Evolutionary conservation across 2,329 filamentous ascomycete species (phyloP).

Genomic region (Nannizzia gypsea): DNA sequence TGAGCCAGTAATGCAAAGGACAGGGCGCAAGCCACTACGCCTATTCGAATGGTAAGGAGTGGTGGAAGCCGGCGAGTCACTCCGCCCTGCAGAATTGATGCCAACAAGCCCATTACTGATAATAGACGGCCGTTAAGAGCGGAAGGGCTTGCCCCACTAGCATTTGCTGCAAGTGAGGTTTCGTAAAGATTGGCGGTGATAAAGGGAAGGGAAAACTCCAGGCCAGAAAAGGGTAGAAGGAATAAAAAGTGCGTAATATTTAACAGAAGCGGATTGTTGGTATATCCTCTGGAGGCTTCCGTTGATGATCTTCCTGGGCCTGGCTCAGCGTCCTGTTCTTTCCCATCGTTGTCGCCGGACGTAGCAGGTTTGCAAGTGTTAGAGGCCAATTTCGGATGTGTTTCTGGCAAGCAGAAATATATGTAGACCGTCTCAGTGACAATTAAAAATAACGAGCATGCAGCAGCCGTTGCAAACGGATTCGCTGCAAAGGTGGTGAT

Average conservation of each 20-base stretch:
- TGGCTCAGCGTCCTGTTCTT: conserved; percentile 16
- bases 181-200: conserved; percentile 92
- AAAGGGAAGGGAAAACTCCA: conserved; percentile 96
- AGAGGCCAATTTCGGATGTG: conserved; percentile 41
- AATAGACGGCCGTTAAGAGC: conserved; percentile 73
- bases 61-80: conserved; percentile 77
- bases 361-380: background rate
- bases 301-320: conserved; percentile 16
- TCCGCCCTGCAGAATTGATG: conserved; percentile 85
- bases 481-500: conserved; percentile 71
- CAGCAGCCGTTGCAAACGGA: conserved; percentile 85
- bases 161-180: conserved; percentile 40
- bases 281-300: conserved; percentile 24
- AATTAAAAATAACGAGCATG: conserved; percentile 74
- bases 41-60: conserved; percentile 64
- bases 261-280: conserved; percentile 71
- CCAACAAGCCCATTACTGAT: conserved; percentile 81
- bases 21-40: conserved; percentile 61
- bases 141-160: conserved; percentile 35
- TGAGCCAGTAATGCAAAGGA: conserved; percentile 71
- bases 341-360: conserved; percentile 16
- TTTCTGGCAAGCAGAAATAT: conserved; percentile 77
- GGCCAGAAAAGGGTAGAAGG: conserved; percentile 91
- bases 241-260: conserved; percentile 83
- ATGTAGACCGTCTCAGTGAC: conserved; percentile 79